These are phyloP conservation scores for Cryptosporidium muris DNA, from an alignment of 169 alveolate species.

Conservation along the genomic window DNA sequence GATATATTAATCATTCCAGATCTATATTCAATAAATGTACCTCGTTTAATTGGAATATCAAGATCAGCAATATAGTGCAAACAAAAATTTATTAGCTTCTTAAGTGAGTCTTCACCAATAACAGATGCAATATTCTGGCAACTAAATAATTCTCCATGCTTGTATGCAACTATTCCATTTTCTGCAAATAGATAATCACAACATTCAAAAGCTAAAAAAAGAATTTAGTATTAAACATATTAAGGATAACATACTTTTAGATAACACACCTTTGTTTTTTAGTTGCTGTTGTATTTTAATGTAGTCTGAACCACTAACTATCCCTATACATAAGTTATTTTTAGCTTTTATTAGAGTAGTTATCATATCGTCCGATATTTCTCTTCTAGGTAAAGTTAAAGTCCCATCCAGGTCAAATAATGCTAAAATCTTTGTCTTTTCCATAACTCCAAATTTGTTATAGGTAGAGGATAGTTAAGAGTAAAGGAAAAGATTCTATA, in stretches of 20 bases:
- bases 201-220: conserved; percentile 46
- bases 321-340: conserved; percentile 79
- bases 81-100: conserved; percentile 86
- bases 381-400: conserved; percentile 84
- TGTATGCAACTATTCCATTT: conserved; percentile 89
- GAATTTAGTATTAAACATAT: neutral
- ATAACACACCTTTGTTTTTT: conserved; percentile 71
- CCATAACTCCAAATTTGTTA: neutral
- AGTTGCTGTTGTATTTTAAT: conserved; percentile 80
- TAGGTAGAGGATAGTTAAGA: too few species aligned
- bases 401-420: conserved; percentile 93
- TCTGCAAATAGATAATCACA: conserved; percentile 86
- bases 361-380: conserved; percentile 80
- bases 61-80: conserved; percentile 87
- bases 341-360: conserved; percentile 75
- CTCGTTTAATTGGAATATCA: conserved; percentile 93
- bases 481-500: too few species aligned
- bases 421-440: conserved; percentile 33
- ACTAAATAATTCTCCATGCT: conserved; percentile 80
- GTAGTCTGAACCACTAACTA: conserved; percentile 88
- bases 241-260: neutral
- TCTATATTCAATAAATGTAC: conserved; percentile 91
- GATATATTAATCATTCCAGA: conserved; percentile 93
- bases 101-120: conserved; percentile 86
- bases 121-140: conserved; percentile 78